phyloP scores from a whole-genome alignment of 352 stramenopile genomes.

The Globisporangium lucens region DNA sequence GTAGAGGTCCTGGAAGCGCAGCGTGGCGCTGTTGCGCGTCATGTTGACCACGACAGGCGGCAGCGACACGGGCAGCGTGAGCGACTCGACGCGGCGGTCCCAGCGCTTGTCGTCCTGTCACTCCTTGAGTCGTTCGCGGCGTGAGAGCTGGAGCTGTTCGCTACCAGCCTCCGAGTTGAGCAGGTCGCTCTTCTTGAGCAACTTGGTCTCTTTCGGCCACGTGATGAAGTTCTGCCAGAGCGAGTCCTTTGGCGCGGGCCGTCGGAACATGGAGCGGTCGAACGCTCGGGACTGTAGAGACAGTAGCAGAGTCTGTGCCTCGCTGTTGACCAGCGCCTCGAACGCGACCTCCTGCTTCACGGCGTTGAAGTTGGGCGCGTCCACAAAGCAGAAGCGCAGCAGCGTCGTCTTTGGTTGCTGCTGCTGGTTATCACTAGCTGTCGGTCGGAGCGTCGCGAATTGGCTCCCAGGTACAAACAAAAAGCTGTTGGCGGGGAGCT shows the following conservation, averaged over 20 bases:
- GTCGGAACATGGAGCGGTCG: conserved; percentile 55
- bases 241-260: conserved; percentile 29
- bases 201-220: conserved; percentile 63
- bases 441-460: conserved; percentile 22
- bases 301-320: conserved; percentile 32
- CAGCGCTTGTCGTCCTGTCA: conserved; percentile 80
- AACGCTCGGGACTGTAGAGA: conserved; percentile 51
- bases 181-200: conserved; percentile 27
- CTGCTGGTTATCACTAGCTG: background rate
- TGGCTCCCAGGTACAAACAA: conserved; percentile 57
- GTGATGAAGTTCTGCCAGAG: conserved; percentile 50
- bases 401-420: conserved; percentile 23
- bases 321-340: conserved; percentile 40
- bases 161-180: conserved; percentile 14
- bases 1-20: conserved; percentile 79
- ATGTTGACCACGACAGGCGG: conserved; percentile 60
- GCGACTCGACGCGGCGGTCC: conserved; percentile 55
- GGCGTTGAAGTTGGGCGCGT: conserved; percentile 74
- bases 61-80: conserved; percentile 66
- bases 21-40: conserved; percentile 41
- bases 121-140: conserved; percentile 71
- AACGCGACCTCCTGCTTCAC: conserved; percentile 52
- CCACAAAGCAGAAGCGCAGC: conserved; percentile 69
- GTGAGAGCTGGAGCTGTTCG: conserved; percentile 36
- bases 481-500: conserved; percentile 21